A percentile compares a stretch with the other conserved stretches of the same genome.
phyloP scores from a whole-genome alignment of 2,329 filamentous ascomycete genomes.

The Amylocarpus encephaloides region DNA sequence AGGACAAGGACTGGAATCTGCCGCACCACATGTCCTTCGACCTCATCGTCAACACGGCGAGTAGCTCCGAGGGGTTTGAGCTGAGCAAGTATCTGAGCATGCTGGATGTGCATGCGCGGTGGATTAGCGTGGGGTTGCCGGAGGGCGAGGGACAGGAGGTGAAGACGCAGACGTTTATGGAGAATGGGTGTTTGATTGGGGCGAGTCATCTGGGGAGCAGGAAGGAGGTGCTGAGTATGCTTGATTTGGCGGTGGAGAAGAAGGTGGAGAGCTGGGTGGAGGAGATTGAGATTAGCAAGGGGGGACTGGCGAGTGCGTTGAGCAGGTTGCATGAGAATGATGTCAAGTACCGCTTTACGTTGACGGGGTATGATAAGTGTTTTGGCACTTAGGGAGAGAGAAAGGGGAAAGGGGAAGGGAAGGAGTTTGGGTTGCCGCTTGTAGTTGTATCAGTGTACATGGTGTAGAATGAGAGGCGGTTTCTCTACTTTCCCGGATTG shows the following conservation, averaged over 20 bases:
- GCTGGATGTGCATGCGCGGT: slow-evolving; percentile 74
- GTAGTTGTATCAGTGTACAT: too few species aligned
- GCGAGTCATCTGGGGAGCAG: slow-evolving; percentile 65
- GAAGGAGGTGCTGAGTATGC: slow-evolving; percentile 64
- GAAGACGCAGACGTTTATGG: slow-evolving; percentile 67
- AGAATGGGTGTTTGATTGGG: slow-evolving; percentile 68
- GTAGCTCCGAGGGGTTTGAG: slow-evolving; percentile 61
- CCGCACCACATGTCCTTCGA: slow-evolving; percentile 60
- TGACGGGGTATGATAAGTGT: slow-evolving; percentile 61
- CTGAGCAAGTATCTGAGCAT: slow-evolving; percentile 66
- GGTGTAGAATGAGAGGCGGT: too few species aligned
- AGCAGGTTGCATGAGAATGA: slow-evolving; percentile 64
- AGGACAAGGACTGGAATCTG: slow-evolving; percentile 51
- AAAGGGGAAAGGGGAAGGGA: background rate
- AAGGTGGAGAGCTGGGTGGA: slow-evolving; percentile 65
- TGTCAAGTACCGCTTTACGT: slow-evolving; percentile 66
- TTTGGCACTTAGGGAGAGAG: slow-evolving; percentile 36
- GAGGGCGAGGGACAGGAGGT: slow-evolving; percentile 67
- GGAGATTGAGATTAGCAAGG: slow-evolving; percentile 64
- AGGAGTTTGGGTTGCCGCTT: too few species aligned
- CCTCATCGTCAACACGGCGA: slow-evolving; percentile 70
- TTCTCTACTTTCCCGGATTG: too few species aligned
- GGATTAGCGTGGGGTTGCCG: slow-evolving; percentile 74
- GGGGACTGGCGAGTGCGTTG: slow-evolving; percentile 63
- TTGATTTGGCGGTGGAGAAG: slow-evolving; percentile 64